These are phyloP conservation scores for Sesbania bispinosa DNA, from an alignment of 306 rosid species.

Conservation along the genomic window DNA sequence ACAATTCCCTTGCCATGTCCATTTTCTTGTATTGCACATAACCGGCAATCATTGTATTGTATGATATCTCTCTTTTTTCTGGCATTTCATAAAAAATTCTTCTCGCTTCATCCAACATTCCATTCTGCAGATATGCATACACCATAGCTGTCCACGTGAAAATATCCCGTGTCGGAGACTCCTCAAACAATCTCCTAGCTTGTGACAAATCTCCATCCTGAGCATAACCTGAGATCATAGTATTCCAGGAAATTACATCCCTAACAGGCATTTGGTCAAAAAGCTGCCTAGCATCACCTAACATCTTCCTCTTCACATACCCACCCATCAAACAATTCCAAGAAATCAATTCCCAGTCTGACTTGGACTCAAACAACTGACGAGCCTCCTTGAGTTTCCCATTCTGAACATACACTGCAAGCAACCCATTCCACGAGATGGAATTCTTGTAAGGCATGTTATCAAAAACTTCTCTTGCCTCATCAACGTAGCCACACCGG, in stretches of 20 bases:
- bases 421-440: conserved; percentile 76
- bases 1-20: conserved; percentile 58
- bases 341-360: conserved; percentile 56
- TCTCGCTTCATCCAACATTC: conserved; percentile 64
- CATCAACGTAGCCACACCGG: conserved; percentile 55
- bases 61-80: conserved; percentile 51
- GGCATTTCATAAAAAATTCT: conserved; percentile 59
- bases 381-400: conserved; percentile 60
- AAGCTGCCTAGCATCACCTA: conserved; percentile 50
- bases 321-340: conserved; percentile 93
- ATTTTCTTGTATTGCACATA: conserved; percentile 62
- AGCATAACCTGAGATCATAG: conserved; percentile 73
- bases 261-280: conserved; percentile 59
- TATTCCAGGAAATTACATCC: conserved; percentile 72
- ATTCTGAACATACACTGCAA: conserved; percentile 68
- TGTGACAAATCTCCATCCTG: conserved; percentile 50
- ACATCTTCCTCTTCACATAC: conserved; percentile 51
- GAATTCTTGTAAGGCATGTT: conserved; percentile 55
- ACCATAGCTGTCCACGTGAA: conserved; percentile 76
- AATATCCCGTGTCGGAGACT: conserved; percentile 54
- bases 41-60: conserved; percentile 75
- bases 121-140: conserved; percentile 64
- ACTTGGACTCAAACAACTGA: conserved; percentile 45
- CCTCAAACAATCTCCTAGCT: conserved; percentile 62
- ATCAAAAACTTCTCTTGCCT: conserved; percentile 57